A percentile compares a stretch with the other conserved stretches of the same genome.
These are phyloP conservation scores for Ogataea haglerorum DNA, from an alignment of 805 yeast genomes.

Conservation along the genomic window DNA sequence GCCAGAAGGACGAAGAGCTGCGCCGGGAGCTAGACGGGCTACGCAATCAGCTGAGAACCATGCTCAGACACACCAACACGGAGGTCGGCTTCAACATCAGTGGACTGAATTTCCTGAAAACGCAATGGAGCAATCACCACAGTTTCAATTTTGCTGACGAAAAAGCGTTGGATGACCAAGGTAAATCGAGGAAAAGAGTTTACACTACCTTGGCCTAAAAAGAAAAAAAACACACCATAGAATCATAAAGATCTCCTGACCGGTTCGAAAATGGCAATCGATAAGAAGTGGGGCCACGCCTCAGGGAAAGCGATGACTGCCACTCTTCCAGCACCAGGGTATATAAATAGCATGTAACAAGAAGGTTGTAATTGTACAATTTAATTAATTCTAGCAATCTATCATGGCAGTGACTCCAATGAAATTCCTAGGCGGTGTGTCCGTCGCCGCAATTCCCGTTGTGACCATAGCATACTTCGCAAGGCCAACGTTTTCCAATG, in stretches of 20 bases:
- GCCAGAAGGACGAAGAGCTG: constrained; percentile 60
- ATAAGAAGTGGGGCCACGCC: constrained; percentile 3
- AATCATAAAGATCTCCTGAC: constrained; percentile 1
- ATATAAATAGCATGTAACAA: neutral
- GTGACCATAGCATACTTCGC: constrained; percentile 23
- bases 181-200: constrained; percentile 65
- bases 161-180: constrained; percentile 42
- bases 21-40: constrained; percentile 64
- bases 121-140: constrained; percentile 78
- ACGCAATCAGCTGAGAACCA: constrained; percentile 55
- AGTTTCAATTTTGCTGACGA: constrained; percentile 71
- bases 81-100: constrained; percentile 82
- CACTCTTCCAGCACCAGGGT: neutral
- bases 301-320: neutral
- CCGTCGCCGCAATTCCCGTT: constrained; percentile 30
- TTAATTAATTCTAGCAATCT: neutral
- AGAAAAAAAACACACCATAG: constrained; percentile 1
- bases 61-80: constrained; percentile 48
- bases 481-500: constrained; percentile 37
- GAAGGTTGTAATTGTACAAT: neutral
- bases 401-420: constrained; percentile 30
- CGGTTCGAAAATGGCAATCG: neutral
- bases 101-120: constrained; percentile 70
- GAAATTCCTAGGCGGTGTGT: constrained; percentile 28
- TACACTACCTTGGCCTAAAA: constrained; percentile 33